phyloP scores from a whole-genome alignment of 495 filamentous ascomycete species.

The Podospora anserina region DNA sequence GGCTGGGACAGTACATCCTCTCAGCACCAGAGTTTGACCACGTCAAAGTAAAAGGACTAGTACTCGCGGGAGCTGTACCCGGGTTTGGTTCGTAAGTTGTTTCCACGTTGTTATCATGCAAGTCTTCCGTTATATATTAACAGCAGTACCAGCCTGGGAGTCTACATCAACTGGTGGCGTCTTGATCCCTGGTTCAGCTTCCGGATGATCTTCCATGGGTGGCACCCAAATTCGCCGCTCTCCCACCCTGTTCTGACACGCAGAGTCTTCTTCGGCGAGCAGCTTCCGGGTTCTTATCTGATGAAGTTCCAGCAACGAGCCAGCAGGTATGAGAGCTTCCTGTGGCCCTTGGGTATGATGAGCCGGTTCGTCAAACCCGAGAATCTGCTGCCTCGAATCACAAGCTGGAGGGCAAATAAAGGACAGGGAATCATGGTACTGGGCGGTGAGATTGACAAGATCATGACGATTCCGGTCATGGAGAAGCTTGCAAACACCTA shows the following conservation, averaged over 20 bases:
- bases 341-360: slow-evolving; percentile 46
- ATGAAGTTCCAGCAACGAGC: slow-evolving; percentile 35
- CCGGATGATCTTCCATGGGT: slow-evolving; percentile 40
- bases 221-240: slow-evolving; percentile 48
- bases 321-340: slow-evolving; percentile 44
- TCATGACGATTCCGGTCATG: slow-evolving; percentile 28
- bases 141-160: slow-evolving; percentile 27
- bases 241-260: slow-evolving; percentile 42
- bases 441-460: slow-evolving; percentile 34
- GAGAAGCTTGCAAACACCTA: slow-evolving; percentile 50
- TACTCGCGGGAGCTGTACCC: slow-evolving; percentile 40
- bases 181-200: slow-evolving; percentile 45
- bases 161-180: slow-evolving; percentile 45
- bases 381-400: slow-evolving; percentile 37
- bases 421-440: slow-evolving; percentile 39
- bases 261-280: slow-evolving; percentile 42
- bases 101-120: neutral
- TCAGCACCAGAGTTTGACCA: slow-evolving; percentile 25
- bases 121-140: neutral
- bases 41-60: slow-evolving; percentile 39
- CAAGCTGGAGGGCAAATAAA: slow-evolving; percentile 20
- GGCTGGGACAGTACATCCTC: slow-evolving; percentile 45
- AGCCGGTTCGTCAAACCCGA: slow-evolving; percentile 35
- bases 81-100: slow-evolving; percentile 45
- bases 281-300: slow-evolving; percentile 30